A percentile compares a stretch with the other conserved stretches of the same genome.
Evolutionary conservation across 2,329 filamentous ascomycete species (phyloP).

Genomic region (Pseudopyrenochaeta lycopersici): DNA sequence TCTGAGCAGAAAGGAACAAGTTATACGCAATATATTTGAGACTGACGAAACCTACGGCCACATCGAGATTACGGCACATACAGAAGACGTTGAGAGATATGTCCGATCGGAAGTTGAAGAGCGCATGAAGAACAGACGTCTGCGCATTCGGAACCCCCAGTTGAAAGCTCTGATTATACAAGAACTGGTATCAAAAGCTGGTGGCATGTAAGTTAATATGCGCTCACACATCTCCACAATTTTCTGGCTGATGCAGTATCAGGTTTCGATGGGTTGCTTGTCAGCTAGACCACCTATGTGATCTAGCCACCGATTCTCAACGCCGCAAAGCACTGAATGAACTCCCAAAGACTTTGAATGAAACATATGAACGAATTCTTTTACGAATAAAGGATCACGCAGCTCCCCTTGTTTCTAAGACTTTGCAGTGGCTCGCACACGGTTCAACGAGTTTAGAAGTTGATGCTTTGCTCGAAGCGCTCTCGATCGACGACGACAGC

Average conservation of each 20-base stretch:
- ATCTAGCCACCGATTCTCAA: constrained; percentile 27
- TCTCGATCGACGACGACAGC: constrained; percentile 13
- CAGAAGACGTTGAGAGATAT: constrained; percentile 8
- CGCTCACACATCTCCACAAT: too few species aligned
- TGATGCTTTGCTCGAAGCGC: constrained; percentile 7
- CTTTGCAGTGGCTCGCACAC: constrained; percentile 10
- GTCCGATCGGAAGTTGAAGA: constrained; percentile 15
- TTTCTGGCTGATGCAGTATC: neutral
- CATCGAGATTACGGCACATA: constrained; percentile 10
- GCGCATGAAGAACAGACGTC: constrained; percentile 1
- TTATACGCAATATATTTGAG: neutral
- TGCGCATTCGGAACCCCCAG: constrained; percentile 3
- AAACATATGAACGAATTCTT: constrained; percentile 37
- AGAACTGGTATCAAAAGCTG: constrained; percentile 12
- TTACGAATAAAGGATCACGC: constrained; percentile 14
- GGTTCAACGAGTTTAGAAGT: neutral
- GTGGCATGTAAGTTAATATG: constrained; percentile 26
- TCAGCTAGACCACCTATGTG: constrained; percentile 35
- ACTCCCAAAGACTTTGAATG: constrained; percentile 29
- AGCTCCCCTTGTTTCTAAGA: constrained; percentile 1
- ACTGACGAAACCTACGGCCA: neutral
- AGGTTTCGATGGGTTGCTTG: constrained; percentile 42
- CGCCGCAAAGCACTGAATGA: constrained; percentile 28
- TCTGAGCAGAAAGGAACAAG: constrained; percentile 11
- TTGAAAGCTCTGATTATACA: constrained; percentile 11